Percentiles rank a stretch among this genome's conserved stretches.
Evolutionary conservation across 495 filamentous ascomycete genomes (phyloP).

Genomic region (Penicillium pancosmium): DNA sequence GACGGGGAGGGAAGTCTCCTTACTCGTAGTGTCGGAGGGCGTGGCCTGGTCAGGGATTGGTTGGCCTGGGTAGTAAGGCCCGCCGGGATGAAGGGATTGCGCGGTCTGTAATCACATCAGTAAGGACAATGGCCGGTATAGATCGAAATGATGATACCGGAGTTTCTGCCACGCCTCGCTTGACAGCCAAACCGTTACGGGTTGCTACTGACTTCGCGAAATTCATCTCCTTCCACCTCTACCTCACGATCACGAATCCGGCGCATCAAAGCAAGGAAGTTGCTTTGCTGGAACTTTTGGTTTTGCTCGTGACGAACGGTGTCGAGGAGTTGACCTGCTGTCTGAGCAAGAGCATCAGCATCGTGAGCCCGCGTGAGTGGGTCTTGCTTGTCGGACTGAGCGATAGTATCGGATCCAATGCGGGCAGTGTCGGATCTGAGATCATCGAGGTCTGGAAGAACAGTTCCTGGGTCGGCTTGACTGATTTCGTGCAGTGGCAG

Average conservation of each 20-base stretch:
- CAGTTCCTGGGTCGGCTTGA: slow-evolving; percentile 10
- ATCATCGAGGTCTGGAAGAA: slow-evolving; percentile 5
- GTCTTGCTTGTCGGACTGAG: slow-evolving; percentile 34
- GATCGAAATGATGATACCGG: slow-evolving; percentile 41
- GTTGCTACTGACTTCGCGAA: slow-evolving; percentile 58
- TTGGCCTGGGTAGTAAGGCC: slow-evolving; percentile 48
- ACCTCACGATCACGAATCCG: slow-evolving; percentile 58
- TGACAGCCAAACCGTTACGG: slow-evolving; percentile 43
- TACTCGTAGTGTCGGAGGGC: slow-evolving; percentile 20
- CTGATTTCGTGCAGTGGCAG: slow-evolving; percentile 12
- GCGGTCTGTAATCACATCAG: slow-evolving; percentile 42
- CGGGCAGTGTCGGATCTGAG: slow-evolving; percentile 33
- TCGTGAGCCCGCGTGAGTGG: slow-evolving; percentile 38
- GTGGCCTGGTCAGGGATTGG: slow-evolving; percentile 11
- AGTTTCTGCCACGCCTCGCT: slow-evolving; percentile 39
- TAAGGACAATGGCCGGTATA: slow-evolving; percentile 35
- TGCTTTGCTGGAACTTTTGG: slow-evolving; percentile 76
- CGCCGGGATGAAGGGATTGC: slow-evolving; percentile 57
- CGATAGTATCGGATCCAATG: slow-evolving; percentile 57
- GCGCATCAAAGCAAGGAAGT: slow-evolving; percentile 78
- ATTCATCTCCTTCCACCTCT: slow-evolving; percentile 54
- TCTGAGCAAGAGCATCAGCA: slow-evolving; percentile 68
- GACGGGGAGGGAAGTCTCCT: slow-evolving; percentile 19
- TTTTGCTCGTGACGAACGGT: slow-evolving; percentile 67
- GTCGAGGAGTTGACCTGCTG: slow-evolving; percentile 72